A percentile compares a stretch with the other conserved stretches of the same genome.
Conservation (phyloP, 768 basidiomycete genomes). For the Amanita rimosa region DNA sequence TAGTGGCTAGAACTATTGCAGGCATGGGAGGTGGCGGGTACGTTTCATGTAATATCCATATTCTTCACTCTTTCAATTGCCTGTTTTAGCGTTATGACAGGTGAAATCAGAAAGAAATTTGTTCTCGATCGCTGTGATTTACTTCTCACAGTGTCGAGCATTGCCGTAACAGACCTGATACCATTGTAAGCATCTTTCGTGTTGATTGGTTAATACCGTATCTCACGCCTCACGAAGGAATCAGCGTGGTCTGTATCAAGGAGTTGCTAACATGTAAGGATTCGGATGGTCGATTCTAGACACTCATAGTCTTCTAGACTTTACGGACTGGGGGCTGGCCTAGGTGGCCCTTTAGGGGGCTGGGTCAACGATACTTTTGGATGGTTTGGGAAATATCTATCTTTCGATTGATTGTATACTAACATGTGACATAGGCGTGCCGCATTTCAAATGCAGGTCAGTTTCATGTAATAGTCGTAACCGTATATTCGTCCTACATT, state of each 20-base stretch:
- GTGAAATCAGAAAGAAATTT: slow-evolving; percentile 24
- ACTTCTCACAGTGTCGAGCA: slow-evolving; percentile 56
- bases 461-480: slow-evolving; percentile 14
- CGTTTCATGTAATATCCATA: slow-evolving; percentile 22
- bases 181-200: slow-evolving; percentile 48
- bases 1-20: slow-evolving; percentile 73
- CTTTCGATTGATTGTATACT: slow-evolving; percentile 6
- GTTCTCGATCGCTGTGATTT: neutral
- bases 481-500: slow-evolving; percentile 5
- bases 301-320: slow-evolving; percentile 31
- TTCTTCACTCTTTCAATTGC: slow-evolving; percentile 13
- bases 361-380: slow-evolving; percentile 81
- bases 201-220: slow-evolving; percentile 2
- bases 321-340: slow-evolving; percentile 73
- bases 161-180: slow-evolving; percentile 81
- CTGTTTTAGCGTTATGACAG: slow-evolving; percentile 67
- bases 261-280: slow-evolving; percentile 76
- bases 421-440: slow-evolving; percentile 45
- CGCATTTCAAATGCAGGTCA: slow-evolving; percentile 80
- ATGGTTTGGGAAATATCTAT: slow-evolving; percentile 42
- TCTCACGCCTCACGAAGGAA: slow-evolving; percentile 32
- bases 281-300: neutral
- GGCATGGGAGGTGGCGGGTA: slow-evolving; percentile 91
- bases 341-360: slow-evolving; percentile 74
- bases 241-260: slow-evolving; percentile 85